A percentile compares a stretch with the other conserved stretches of the same genome.
Conservation (phyloP, 2,329 filamentous ascomycete genomes). For the Colletotrichum sp. region DNA sequence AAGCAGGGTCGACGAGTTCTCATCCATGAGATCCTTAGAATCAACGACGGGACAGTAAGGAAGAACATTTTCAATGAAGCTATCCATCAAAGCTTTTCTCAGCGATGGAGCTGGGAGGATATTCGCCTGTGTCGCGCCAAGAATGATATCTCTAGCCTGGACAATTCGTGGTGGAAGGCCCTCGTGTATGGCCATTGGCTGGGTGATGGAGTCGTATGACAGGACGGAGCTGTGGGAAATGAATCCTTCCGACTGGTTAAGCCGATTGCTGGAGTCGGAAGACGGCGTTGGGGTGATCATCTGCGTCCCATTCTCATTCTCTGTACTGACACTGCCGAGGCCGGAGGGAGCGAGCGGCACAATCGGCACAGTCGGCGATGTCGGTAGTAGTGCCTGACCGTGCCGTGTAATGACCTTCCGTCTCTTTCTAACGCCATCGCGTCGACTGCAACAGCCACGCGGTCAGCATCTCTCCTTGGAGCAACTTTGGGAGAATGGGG, state of each 20-base stretch:
- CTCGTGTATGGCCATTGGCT: fast-evolving
- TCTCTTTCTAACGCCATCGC: not conserved
- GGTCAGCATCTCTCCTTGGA: not conserved
- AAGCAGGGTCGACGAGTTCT: not conserved
- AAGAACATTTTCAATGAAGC: not conserved
- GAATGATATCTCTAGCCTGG: not conserved
- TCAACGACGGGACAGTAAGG: not conserved
- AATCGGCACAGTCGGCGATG: not conserved
- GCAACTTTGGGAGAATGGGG: not conserved
- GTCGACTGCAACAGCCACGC: not conserved
- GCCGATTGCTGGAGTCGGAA: not conserved
- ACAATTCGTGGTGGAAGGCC: not conserved
- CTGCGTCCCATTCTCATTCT: not conserved
- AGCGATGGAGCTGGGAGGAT: not conserved
- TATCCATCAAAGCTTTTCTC: not conserved
- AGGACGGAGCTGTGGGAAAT: not conserved
- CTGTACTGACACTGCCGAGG: not conserved
- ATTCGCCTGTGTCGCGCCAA: not conserved
- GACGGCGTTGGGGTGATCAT: not conserved
- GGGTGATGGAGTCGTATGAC: not conserved
- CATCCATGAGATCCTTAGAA: fast-evolving
- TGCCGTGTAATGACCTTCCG: not conserved
- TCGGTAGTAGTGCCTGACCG: not conserved
- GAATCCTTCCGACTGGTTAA: not conserved
- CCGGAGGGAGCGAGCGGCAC: not conserved